A percentile compares a stretch with the other conserved stretches of the same genome.
Evolutionary conservation across 176 grass and related monocot species (phyloP).

Genomic region (Olyra latifolia): DNA sequence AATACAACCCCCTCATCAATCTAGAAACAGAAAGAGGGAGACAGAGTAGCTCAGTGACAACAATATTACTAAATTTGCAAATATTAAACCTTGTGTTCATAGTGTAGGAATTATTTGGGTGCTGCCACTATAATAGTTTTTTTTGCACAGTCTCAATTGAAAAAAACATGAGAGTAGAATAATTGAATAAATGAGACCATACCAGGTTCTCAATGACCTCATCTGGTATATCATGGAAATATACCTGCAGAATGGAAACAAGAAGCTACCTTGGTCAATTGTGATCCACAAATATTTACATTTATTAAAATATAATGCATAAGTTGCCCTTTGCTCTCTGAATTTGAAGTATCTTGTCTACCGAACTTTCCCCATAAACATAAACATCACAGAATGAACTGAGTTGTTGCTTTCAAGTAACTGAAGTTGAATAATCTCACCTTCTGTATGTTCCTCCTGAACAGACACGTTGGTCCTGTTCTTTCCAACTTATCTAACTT

Average conservation of each 20-base stretch:
- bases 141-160: background rate
- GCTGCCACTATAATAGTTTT: background rate
- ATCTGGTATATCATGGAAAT: slow-evolving; percentile 96
- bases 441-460: background rate
- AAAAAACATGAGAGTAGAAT: background rate
- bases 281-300: background rate
- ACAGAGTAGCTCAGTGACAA: background rate
- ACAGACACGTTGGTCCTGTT: no score
- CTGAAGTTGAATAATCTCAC: background rate
- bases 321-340: background rate
- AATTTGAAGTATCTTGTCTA: background rate
- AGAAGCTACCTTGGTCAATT: slow-evolving; percentile 15
- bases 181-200: slow-evolving; percentile 16
- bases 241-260: slow-evolving; percentile 53
- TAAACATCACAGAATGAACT: background rate
- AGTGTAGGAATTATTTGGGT: background rate
- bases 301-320: background rate
- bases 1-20: slow-evolving; percentile 89
- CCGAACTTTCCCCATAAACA: background rate
- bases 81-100: background rate
- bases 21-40: slow-evolving; percentile 32
- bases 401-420: background rate
- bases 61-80: background rate
- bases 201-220: slow-evolving; percentile 89
- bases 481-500: no score